phyloP scores from a whole-genome alignment of 495 filamentous ascomycete genomes.

The Chaetomium cochliodes region DNA sequence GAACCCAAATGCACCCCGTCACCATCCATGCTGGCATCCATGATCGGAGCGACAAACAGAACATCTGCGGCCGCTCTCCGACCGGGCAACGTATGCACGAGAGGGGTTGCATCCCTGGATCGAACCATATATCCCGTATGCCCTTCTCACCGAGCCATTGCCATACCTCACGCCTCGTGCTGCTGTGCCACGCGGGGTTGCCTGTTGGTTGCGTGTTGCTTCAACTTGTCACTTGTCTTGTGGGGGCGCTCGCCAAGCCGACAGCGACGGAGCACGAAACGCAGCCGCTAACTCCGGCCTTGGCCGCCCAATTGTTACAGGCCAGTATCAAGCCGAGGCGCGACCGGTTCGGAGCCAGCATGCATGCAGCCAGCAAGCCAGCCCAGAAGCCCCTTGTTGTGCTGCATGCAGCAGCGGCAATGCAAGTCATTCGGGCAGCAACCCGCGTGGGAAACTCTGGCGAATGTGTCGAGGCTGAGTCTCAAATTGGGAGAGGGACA shows the following conservation, averaged over 20 bases:
- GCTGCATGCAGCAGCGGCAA: constrained; percentile 20
- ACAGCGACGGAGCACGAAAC: constrained; percentile 1
- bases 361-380: constrained; percentile 1
- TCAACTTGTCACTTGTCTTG: not conserved
- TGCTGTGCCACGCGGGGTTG: constrained; percentile 12
- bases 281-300: constrained; percentile 13
- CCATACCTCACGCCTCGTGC: not conserved
- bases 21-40: not conserved
- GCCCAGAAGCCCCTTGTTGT: not conserved
- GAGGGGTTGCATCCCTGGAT: not conserved
- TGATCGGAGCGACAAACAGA: not conserved
- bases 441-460: not conserved
- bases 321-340: constrained; percentile 18
- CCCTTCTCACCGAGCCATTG: not conserved
- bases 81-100: constrained; percentile 3
- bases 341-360: not conserved
- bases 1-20: constrained; percentile 4
- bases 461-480: constrained; percentile 21
- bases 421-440: constrained; percentile 20
- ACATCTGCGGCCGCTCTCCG: not conserved
- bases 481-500: not conserved
- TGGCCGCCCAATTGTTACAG: constrained; percentile 19
- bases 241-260: constrained; percentile 7
- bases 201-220: constrained; percentile 1
- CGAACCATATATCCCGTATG: not conserved